Conservation (phyloP, 768 basidiomycete species). For the Xerocomellus chrysenteron region DNA sequence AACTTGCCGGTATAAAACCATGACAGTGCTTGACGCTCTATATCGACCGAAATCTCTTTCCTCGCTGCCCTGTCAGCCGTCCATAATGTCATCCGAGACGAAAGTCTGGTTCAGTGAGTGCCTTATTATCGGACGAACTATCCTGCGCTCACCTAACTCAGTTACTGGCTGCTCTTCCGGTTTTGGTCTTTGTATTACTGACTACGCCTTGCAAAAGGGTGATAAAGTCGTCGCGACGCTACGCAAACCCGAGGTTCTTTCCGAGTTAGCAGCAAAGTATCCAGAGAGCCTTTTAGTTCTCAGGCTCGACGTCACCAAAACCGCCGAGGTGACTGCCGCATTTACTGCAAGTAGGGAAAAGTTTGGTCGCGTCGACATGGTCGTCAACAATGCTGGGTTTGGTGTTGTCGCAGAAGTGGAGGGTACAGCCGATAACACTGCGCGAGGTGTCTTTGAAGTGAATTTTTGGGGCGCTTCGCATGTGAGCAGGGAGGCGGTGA, state of each 20-base stretch:
- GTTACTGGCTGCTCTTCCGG: constrained; percentile 44
- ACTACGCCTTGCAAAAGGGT: constrained; percentile 35
- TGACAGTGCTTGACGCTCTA: too few relatives aligned
- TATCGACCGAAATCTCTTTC: not conserved
- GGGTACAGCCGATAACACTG: constrained; percentile 32
- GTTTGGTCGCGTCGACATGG: constrained; percentile 32
- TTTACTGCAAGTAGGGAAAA: constrained; percentile 31
- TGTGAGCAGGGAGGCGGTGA: constrained; percentile 36
- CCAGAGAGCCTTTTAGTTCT: constrained; percentile 35
- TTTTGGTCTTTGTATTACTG: constrained; percentile 36
- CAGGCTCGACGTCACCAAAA: constrained; percentile 39
- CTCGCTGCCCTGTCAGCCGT: not conserved
- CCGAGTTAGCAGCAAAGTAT: constrained; percentile 26
- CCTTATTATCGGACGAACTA: not conserved
- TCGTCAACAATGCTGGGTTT: constrained; percentile 31
- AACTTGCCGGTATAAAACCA: not conserved
- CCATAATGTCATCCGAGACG: not conserved
- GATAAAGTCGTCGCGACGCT: constrained; percentile 45
- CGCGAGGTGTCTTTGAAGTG: constrained; percentile 40
- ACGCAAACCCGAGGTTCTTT: constrained; percentile 36
- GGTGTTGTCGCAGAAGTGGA: constrained; percentile 36
- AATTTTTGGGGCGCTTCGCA: constrained; percentile 46
- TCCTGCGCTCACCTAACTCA: constrained; percentile 8
- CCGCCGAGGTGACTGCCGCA: constrained; percentile 31
- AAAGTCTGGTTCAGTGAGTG: constrained; percentile 27